Evolutionary conservation across 179 eudicot genomes (phyloP), one percentile per base, ranked within the genome.

Genomic region (Spergularia azorica): DNA sequence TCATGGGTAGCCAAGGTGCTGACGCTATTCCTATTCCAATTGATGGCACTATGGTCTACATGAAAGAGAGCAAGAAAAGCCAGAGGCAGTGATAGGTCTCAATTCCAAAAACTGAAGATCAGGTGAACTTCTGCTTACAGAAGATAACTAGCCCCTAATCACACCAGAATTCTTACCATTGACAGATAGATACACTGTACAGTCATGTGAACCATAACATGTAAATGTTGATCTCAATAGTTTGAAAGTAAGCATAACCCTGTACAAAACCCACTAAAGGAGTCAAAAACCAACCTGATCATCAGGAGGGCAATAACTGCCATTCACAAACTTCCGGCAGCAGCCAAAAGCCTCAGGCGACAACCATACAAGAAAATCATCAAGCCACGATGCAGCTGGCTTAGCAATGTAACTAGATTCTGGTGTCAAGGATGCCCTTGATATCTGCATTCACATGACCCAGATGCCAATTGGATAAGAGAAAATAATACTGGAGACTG

Each of bases 261-360:
- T 51, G 26, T 20, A 41, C 18, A 39, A 18, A 46, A 26, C 32
- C 32, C 48, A 13, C 4, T 55, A 12, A 69, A 69, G 10, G 51
- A 36, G 50, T 74, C 17, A 18, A 13, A 76, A 72, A 81, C 80
- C 56, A 73, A 95, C 99, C 97, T 95, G 99, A 85, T 95, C 99
- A 88, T 95, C 88, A 56, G 99, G 99, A 52, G 99, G 97, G 76
- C 97, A 93, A 85, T 84, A 95, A 83, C 88, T 95, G 17, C 84
- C 94, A 84, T 95, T 91, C 26, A 87, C 87, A 82, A 93, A 95
- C 90, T 93, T 95, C 78, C 99, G 88, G 79, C 99, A 95, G 79
- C 99, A 95, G 54, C 97, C 99, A 87, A 95, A 95, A 83, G 99
- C 99, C 87, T 95, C 97, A 68, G 99, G 99, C 70, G 99, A 93